phyloP scores from a whole-genome alignment of 345 rosid genomes.

The Adansonia digitata region DNA sequence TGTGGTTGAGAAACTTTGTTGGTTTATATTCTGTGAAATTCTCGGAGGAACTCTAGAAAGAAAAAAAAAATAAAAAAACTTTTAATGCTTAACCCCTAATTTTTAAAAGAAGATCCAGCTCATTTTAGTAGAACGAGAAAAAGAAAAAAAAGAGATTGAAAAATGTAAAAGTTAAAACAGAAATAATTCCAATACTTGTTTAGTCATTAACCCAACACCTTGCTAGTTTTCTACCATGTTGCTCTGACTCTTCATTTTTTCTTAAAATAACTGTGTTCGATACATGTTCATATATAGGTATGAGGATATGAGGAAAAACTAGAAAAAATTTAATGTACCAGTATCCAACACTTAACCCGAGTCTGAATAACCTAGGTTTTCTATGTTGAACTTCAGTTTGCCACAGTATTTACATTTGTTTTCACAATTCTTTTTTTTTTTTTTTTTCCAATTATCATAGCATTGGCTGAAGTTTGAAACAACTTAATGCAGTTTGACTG shows the following conservation, averaged over 20 bases:
- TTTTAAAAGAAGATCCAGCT: neutral
- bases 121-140: neutral
- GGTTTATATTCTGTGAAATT: neutral
- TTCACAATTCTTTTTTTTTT: neutral
- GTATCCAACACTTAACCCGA: too few species aligned
- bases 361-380: too few species aligned
- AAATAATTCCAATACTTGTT: neutral
- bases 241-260: too few species aligned
- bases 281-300: too few species aligned
- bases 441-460: neutral
- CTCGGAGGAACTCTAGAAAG: neutral
- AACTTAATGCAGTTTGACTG: conserved; percentile 31
- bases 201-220: neutral
- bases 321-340: too few species aligned
- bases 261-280: too few species aligned
- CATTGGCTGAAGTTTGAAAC: neutral
- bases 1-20: neutral
- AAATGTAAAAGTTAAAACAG: neutral
- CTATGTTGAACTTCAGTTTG: neutral
- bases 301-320: too few species aligned
- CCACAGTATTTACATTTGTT: neutral
- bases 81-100: neutral
- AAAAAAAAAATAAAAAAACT: neutral
- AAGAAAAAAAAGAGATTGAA: neutral
- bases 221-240: too few species aligned